Conservation (phyloP, 495 filamentous ascomycete species). For the Annulohypoxylon nitens region DNA sequence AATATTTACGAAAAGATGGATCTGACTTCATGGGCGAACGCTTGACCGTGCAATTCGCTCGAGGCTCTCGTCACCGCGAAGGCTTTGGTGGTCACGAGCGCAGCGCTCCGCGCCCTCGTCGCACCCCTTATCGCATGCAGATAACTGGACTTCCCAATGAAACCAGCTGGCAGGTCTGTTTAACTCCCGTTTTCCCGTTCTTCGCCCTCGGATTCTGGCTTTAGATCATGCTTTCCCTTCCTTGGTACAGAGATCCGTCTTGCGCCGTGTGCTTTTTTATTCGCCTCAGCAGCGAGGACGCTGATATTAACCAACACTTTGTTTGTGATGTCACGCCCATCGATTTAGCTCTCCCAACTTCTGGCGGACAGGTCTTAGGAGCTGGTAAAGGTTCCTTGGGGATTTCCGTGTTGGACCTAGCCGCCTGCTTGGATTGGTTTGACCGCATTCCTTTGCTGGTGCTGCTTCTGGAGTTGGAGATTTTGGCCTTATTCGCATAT, state of each 20-base stretch:
- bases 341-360: constrained; percentile 45
- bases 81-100: constrained; percentile 76
- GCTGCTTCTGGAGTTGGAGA: constrained; percentile 59
- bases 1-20: constrained; percentile 77
- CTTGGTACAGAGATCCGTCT: constrained; percentile 51
- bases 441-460: constrained; percentile 55
- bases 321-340: constrained; percentile 46
- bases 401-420: constrained; percentile 45
- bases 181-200: constrained; percentile 67
- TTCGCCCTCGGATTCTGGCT: constrained; percentile 62
- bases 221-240: constrained; percentile 53
- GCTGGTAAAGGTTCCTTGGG: constrained; percentile 49
- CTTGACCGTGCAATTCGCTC: constrained; percentile 96
- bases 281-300: constrained; percentile 45
- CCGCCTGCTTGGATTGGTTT: constrained; percentile 54
- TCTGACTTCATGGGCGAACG: constrained; percentile 98
- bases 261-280: constrained; percentile 44
- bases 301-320: constrained; percentile 37
- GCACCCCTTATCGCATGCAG: constrained; percentile 95
- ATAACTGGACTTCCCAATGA: constrained; percentile 96
- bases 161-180: constrained; percentile 99
- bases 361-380: constrained; percentile 50
- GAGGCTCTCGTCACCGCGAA: constrained; percentile 91
- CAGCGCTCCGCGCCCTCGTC: constrained; percentile 87
- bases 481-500: constrained; percentile 60